A percentile compares a stretch with the other conserved stretches of the same genome.
Conservation (phyloP, 2,329 filamentous ascomycete species). For the Talaromyces sp. region DNA sequence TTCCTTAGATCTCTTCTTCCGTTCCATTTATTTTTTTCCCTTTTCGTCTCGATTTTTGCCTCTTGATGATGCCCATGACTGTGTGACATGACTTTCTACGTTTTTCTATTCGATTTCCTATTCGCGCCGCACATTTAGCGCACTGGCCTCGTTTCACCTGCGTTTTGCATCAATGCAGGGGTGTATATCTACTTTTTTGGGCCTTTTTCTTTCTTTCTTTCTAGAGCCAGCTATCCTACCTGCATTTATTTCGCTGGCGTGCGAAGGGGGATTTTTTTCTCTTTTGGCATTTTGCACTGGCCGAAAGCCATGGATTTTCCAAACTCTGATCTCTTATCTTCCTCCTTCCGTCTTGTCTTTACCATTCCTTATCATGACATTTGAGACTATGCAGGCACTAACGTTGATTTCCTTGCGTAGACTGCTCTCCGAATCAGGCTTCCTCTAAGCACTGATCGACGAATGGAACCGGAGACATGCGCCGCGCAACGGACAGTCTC, state of each 20-base stretch:
- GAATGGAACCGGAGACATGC: conserved; percentile 1
- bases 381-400: conserved; percentile 9
- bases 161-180: not conserved
- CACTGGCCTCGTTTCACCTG: conserved; percentile 20
- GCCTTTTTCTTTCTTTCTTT: not conserved
- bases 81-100: not conserved
- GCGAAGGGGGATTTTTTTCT: not conserved
- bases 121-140: conserved; percentile 16
- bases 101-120: conserved; percentile 11
- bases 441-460: conserved; percentile 29
- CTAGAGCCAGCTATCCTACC: not conserved
- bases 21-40: conserved; percentile 1
- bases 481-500: not conserved
- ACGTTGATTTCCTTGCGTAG: conserved; percentile 36
- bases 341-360: not conserved
- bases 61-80: not conserved
- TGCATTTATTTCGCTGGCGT: not conserved
- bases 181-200: not conserved
- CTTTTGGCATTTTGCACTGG: not conserved
- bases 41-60: not conserved
- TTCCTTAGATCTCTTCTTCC: conserved; percentile 9
- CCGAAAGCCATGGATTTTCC: not conserved
- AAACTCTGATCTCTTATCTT: conserved; percentile 1
- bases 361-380: conserved; percentile 1
- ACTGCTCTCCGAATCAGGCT: conserved; percentile 45